phyloP scores from a whole-genome alignment of 2,329 filamentous ascomycete genomes.

The Paecilomyces sp. region DNA sequence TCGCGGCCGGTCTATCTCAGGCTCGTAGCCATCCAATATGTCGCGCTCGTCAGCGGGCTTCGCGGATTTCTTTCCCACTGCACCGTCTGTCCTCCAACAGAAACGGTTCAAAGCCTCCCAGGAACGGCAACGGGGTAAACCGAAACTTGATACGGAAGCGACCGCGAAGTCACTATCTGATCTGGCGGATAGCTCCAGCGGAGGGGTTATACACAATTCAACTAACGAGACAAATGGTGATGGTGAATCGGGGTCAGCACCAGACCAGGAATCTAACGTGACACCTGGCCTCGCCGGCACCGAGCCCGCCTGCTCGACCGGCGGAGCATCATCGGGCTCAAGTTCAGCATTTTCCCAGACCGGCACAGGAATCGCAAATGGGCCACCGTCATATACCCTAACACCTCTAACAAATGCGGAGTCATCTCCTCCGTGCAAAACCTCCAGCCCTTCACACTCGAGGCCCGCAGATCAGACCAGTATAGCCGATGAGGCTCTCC shows the following conservation, averaged over 20 bases:
- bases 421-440: slow-evolving; percentile 55
- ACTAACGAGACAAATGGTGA: slow-evolving; percentile 3
- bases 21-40: slow-evolving; percentile 53
- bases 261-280: slow-evolving; percentile 9
- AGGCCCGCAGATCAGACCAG: slow-evolving; percentile 30
- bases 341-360: slow-evolving; percentile 48
- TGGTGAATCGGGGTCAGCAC: slow-evolving; percentile 6
- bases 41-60: slow-evolving; percentile 76
- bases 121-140: slow-evolving; percentile 56
- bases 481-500: slow-evolving; percentile 16
- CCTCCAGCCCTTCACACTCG: slow-evolving; percentile 45
- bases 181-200: slow-evolving; percentile 5
- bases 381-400: slow-evolving; percentile 46
- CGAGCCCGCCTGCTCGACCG: slow-evolving; percentile 66
- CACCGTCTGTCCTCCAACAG: slow-evolving; percentile 55
- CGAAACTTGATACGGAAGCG: slow-evolving; percentile 16
- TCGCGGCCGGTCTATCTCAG: slow-evolving; percentile 23
- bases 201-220: slow-evolving; percentile 5
- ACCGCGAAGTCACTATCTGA: slow-evolving; percentile 7
- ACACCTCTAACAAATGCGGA: slow-evolving; percentile 62
- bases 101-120: slow-evolving; percentile 44
- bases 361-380: slow-evolving; percentile 50
- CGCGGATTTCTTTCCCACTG: slow-evolving; percentile 79
- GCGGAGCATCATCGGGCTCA: slow-evolving; percentile 65
- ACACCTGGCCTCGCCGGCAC: slow-evolving; percentile 50